These are phyloP conservation scores for Solanum rostratum DNA, from an alignment of 257 asterid species.

Conservation along the genomic window DNA sequence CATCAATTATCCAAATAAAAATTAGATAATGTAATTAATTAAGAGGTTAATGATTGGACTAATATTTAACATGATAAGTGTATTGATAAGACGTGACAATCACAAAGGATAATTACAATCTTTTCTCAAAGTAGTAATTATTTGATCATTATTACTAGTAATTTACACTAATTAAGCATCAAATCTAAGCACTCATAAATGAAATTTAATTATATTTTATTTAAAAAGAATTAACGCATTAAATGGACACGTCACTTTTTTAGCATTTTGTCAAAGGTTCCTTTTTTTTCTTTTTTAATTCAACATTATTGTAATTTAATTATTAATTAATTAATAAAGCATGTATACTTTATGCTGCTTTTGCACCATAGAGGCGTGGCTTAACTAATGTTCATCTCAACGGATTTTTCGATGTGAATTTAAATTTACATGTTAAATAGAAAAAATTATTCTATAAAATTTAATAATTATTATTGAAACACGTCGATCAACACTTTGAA, in stretches of 20 bases:
- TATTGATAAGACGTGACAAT: not conserved
- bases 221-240: not conserved
- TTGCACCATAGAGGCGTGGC: not conserved
- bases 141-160: not conserved
- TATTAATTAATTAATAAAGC: not conserved
- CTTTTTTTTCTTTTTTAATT: not conserved
- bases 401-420: not conserved
- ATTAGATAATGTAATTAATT: not conserved
- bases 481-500: not conserved
- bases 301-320: not conserved
- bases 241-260: not conserved
- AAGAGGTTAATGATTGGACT: not conserved
- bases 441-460: not conserved
- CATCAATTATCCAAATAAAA: not conserved
- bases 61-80: not conserved
- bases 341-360: not conserved
- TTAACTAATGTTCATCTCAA: too few relatives aligned
- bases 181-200: not conserved
- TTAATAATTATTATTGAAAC: not conserved
- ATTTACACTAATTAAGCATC: not conserved
- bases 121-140: not conserved
- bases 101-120: not conserved
- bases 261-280: not conserved
- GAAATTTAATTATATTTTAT: not conserved
- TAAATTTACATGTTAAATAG: not conserved